These are phyloP conservation scores for Aspergillus spinulosporus DNA, from an alignment of 2,329 filamentous ascomycete species.

Conservation along the genomic window DNA sequence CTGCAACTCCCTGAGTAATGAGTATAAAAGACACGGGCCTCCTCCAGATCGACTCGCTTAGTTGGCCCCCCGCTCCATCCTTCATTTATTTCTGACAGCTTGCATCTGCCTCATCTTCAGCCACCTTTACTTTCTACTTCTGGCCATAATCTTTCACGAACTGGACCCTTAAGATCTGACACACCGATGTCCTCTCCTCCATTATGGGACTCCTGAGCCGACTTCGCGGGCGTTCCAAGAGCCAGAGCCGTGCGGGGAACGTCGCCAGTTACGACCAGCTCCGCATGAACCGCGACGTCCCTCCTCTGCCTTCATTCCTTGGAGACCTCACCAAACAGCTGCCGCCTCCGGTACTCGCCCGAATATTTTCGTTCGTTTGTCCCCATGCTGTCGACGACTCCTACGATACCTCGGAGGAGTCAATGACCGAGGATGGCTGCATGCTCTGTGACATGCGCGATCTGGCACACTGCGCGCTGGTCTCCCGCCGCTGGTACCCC, in stretches of 20 bases:
- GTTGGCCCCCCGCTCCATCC: slow-evolving; percentile 8
- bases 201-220: slow-evolving; percentile 36
- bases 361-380: slow-evolving; percentile 79
- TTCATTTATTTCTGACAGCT: slow-evolving; percentile 14
- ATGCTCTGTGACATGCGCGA: slow-evolving; percentile 94
- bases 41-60: slow-evolving; percentile 11
- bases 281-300: slow-evolving; percentile 22
- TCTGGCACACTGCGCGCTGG: slow-evolving; percentile 74
- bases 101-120: slow-evolving; percentile 8
- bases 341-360: slow-evolving; percentile 66
- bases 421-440: slow-evolving; percentile 74
- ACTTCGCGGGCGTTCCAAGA: slow-evolving; percentile 32
- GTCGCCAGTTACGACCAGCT: slow-evolving; percentile 25
- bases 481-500: slow-evolving; percentile 70
- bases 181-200: slow-evolving; percentile 5
- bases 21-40: background rate
- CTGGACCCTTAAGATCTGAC: slow-evolving; percentile 3
- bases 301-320: slow-evolving; percentile 22
- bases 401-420: slow-evolving; percentile 81
- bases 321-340: slow-evolving; percentile 54
- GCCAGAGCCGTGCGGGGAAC: slow-evolving; percentile 30
- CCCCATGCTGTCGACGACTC: slow-evolving; percentile 75
- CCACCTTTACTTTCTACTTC: background rate
- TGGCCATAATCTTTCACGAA: background rate
- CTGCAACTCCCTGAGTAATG: too few species aligned